Base-by-base conservation (phyloP, 352 stramenopile species). In the Phytopythium cucurbitacearum region DNA sequence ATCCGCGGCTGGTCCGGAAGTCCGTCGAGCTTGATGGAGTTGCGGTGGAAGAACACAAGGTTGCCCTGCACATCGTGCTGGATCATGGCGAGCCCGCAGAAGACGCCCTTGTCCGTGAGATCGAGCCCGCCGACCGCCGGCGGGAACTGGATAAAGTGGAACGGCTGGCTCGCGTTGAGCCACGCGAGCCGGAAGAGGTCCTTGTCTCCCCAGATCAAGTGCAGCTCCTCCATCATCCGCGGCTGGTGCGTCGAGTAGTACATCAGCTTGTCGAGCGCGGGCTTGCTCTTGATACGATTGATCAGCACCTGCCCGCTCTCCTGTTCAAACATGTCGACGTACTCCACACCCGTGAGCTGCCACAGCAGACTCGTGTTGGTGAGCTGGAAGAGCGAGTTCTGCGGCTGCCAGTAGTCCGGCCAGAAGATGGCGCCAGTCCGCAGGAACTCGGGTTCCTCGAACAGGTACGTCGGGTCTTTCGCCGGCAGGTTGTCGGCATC, bases 171-270 rank as follows among this genome's bases (percentile, higher is more conserved):
- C 12, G 69, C 65, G 43, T 92, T 91, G 5, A 89, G 61, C 82
- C 85, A 95, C 55, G 82, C 82, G 12, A 95, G 57, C 10, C 85
- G 80, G 44, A 93, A 95, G 12, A 95, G 59, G 40, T 95, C 85
- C 46, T 95, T 95, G 71, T 95, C 85, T 42, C 85, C 85, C 82
- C 82, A 95, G 35, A 95, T 80, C 10, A 95, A 66, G 47, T 89
- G 71, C 51, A 94, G 68, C 40, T 81, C 61, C 56, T 91, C 82
- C 21, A 91, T 65, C 40, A 91, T 43, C 0, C 76, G 67, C 47
- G 81, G 79, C 48, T 87, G 64, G 56, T 88, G 75, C 13, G 76
- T 89, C 39, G 79, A 88, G 49, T 92, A 94, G 54, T 85, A 91
- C 81, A 94, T 91, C 48, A 94, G 76, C 57, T 91, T 90, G 54